Conservation (phyloP, 2,329 filamentous ascomycete genomes). For the Colletotrichum simmondsii region DNA sequence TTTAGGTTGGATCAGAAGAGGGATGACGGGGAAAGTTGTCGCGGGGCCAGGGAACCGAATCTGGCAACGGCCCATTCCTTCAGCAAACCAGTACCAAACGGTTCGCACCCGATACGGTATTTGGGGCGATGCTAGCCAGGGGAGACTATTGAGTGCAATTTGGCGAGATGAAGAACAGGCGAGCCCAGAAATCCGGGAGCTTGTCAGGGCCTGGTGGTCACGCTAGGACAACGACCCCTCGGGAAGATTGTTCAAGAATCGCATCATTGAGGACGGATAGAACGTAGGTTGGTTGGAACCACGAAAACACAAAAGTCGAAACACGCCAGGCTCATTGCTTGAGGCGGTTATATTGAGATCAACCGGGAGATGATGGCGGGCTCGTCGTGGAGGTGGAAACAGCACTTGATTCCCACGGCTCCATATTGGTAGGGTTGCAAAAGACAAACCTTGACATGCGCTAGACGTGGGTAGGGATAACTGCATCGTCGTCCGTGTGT, state of each 20-base stretch:
- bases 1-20: constrained; percentile 7
- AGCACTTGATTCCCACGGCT: not conserved
- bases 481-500: not conserved
- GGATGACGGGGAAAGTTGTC: constrained; percentile 12
- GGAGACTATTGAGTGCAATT: constrained; percentile 25
- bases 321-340: not conserved
- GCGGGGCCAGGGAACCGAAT: constrained; percentile 20
- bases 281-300: not conserved
- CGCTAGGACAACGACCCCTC: not conserved
- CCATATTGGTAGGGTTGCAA: constrained; percentile 6
- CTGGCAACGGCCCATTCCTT: constrained; percentile 16
- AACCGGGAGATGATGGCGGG: not conserved
- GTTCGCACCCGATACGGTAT: constrained; percentile 19
- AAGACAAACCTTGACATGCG: not conserved
- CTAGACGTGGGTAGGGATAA: not conserved
- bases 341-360: not conserved
- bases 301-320: not conserved
- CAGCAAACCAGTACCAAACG: constrained; percentile 5
- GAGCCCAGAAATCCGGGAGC: constrained; percentile 16
- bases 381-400: not conserved
- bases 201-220: not conserved
- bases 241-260: not conserved
- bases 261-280: not conserved
- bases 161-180: constrained; percentile 32
- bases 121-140: constrained; percentile 26